These are phyloP conservation scores for Candida nemodendra DNA, from an alignment of 805 yeast genomes.

Conservation along the genomic window DNA sequence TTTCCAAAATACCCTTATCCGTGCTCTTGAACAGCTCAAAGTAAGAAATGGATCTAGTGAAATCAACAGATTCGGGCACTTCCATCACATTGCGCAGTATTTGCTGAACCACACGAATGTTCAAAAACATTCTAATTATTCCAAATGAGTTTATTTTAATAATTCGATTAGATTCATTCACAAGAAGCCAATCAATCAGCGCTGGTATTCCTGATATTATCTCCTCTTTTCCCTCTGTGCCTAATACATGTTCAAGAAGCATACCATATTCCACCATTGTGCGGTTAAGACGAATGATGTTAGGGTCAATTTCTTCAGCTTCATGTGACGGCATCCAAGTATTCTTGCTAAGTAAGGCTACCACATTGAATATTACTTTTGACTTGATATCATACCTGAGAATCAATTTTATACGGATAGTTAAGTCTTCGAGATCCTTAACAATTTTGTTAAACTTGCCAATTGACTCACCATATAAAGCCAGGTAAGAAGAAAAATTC, in stretches of 20 bases:
- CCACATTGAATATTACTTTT: conserved; percentile 50
- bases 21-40: conserved; percentile 53
- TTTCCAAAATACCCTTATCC: conserved; percentile 46
- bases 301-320: conserved; percentile 59
- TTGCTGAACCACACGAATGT: conserved; percentile 67
- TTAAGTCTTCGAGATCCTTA: conserved; percentile 34
- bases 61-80: conserved; percentile 53
- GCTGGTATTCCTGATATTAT: conserved; percentile 49
- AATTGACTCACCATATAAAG: conserved; percentile 29
- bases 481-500: conserved; percentile 16
- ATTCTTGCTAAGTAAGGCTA: conserved; percentile 45
- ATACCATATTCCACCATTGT: conserved; percentile 48
- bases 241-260: conserved; percentile 34
- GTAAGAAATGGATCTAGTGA: conserved; percentile 51
- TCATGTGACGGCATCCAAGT: conserved; percentile 52
- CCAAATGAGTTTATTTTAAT: conserved; percentile 56
- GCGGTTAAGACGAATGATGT: conserved; percentile 49
- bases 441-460: conserved; percentile 39
- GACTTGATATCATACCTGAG: conserved; percentile 58
- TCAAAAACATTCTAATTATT: conserved; percentile 54
- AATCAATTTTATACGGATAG: conserved; percentile 41
- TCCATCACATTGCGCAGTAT: conserved; percentile 58
- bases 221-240: conserved; percentile 27
- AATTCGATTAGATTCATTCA: conserved; percentile 51
- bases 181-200: conserved; percentile 50